Conservation (phyloP, 1,284 basidiomycete species). For the Rhodofomes roseus region DNA sequence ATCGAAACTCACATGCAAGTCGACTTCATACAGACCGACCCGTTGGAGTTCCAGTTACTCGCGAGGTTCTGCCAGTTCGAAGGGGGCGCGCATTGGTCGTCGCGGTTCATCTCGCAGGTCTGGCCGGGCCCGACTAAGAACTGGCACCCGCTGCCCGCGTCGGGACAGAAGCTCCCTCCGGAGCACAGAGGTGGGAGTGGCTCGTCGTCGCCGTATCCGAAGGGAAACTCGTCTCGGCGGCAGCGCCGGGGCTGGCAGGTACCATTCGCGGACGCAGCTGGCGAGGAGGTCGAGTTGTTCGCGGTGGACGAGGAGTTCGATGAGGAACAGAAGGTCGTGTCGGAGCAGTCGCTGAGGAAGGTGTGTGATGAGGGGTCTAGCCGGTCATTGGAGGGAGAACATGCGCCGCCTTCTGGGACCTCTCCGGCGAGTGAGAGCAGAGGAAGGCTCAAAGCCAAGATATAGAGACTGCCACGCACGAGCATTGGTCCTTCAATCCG, state of each 20-base stretch:
- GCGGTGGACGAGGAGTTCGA: slow-evolving; percentile 18
- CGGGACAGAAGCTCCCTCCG: slow-evolving; percentile 61
- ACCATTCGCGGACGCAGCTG: slow-evolving; percentile 19
- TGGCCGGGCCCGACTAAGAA: slow-evolving; percentile 42
- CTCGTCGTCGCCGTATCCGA: slow-evolving; percentile 43
- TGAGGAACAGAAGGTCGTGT: slow-evolving; percentile 54
- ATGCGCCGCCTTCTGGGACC: slow-evolving; percentile 21
- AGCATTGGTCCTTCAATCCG: neutral
- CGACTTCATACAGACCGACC: slow-evolving; percentile 58
- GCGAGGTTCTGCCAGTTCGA: slow-evolving; percentile 38
- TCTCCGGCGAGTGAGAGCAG: slow-evolving; percentile 1
- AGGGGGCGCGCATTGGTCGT: slow-evolving; percentile 63
- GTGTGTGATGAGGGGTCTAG: slow-evolving; percentile 58
- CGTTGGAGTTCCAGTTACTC: slow-evolving; percentile 46
- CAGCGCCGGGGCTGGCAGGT: slow-evolving; percentile 49
- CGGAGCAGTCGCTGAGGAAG: slow-evolving; percentile 62
- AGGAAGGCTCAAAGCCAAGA: neutral
- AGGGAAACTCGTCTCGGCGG: slow-evolving; percentile 63
- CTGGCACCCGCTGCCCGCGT: slow-evolving; percentile 64
- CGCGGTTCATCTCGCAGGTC: slow-evolving; percentile 65
- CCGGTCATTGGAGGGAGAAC: slow-evolving; percentile 40
- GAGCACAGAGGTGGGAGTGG: slow-evolving; percentile 56
- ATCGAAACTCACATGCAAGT: slow-evolving; percentile 53
- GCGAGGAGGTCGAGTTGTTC: neutral
- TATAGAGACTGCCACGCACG: neutral